A percentile compares a stretch with the other conserved stretches of the same genome.
Conservation (phyloP, 2,329 filamentous ascomycete genomes). For the Colletotrichum echinochloae region DNA sequence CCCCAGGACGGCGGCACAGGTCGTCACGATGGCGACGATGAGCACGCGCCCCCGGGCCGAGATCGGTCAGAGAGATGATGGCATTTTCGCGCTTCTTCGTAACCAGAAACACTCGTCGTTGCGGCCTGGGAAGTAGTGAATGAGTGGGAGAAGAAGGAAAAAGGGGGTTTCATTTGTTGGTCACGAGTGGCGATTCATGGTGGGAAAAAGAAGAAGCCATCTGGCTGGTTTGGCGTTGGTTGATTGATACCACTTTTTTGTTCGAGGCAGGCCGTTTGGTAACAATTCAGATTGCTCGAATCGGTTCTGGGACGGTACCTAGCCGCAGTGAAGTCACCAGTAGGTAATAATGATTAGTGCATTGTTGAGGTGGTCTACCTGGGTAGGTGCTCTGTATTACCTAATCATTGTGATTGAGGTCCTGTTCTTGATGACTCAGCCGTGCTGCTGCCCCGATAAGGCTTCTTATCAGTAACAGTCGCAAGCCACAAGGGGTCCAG, state of each 20-base stretch:
- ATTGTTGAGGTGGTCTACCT: conserved; percentile 1
- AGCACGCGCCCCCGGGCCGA: background rate
- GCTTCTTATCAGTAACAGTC: background rate
- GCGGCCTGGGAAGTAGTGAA: background rate
- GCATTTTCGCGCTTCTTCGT: conserved; percentile 3
- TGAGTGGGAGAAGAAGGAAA: background rate
- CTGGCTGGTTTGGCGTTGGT: background rate
- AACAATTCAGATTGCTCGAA: background rate
- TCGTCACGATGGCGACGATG: conserved; percentile 33
- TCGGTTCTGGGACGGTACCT: no score
- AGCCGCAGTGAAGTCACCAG: no score
- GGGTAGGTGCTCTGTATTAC: background rate
- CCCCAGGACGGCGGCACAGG: conserved; percentile 25
- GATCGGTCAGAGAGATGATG: conserved; percentile 7
- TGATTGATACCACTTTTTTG: background rate
- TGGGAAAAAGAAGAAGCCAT: no score
- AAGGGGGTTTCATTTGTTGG: background rate
- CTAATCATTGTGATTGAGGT: background rate
- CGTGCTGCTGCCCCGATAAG: conserved; percentile 11
- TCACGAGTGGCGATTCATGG: background rate
- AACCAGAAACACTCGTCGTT: conserved; percentile 15
- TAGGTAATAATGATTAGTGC: no score
- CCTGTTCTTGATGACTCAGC: background rate
- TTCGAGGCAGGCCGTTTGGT: background rate
- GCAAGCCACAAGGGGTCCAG: conserved; percentile 1